Evolutionary conservation across 768 basidiomycete genomes (phyloP), one percentile per base, ranked within the genome.

Genomic region (Collybia nuda): DNA sequence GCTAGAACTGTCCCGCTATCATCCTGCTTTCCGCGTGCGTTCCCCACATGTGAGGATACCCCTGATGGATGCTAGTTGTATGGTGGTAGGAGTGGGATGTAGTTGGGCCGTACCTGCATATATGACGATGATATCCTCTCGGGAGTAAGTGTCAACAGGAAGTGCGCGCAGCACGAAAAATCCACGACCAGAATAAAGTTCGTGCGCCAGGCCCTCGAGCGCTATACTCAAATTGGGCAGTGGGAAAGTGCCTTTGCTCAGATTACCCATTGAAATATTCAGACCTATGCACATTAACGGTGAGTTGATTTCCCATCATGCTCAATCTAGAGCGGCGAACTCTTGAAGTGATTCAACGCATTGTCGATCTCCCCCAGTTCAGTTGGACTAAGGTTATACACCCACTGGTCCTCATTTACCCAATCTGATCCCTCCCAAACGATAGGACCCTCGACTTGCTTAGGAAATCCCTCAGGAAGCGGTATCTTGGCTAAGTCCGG

Each of bases 151-250:
- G 44, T 75, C 70, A 40, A 77, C 57, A 6, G 74, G 75, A 23
- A 78, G 69, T n/a, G 73, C 70, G 23, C 76, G 67, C 22, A 78
- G 45, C 37, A 78, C 76, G 58, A 76, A 77, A 63, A 78, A 78
- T 0, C 77, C 77, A 38, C 77, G 67, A 6, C 77, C 76, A 19
- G 62, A 64, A 52, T 77, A 74, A 9, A 78, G 63, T 44, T 75
- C 74, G 19, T 69, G 48, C 0, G 74, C 69, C 15, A 78, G 59
- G 9, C 59, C 65, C 37, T 63, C 50, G 12, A 78, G 65, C 23
- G 59, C 63, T 2, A 62, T 28, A 23, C 71, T 62, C n/a, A 78
- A 58, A 0, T 68, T 70, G 1, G 74, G 74, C 14, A 78, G 69
- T 0, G 75, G 77, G 56, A 77, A 78, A 0, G 67, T 76, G 3